phyloP scores from a whole-genome alignment of 208 protist genomes.

The Acanthamoeba sp. region DNA sequence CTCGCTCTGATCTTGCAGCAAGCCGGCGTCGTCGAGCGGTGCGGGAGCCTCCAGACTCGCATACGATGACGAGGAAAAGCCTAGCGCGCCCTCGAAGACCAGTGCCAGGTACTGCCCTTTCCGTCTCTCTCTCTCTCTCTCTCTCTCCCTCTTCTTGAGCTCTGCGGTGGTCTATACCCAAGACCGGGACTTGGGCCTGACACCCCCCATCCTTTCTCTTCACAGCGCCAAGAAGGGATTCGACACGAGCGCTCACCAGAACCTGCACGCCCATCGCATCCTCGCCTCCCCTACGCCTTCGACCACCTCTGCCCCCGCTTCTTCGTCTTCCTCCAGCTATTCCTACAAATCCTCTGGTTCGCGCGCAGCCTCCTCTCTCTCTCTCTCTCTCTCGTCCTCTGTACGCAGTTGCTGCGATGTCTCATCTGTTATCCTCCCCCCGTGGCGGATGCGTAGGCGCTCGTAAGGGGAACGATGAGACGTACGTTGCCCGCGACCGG shows the following conservation, averaged over 20 bases:
- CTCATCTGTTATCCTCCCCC: neutral
- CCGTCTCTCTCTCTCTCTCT: no score
- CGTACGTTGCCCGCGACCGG: neutral
- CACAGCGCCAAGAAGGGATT: constrained; percentile 52
- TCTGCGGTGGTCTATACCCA: no score
- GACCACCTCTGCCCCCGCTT: neutral
- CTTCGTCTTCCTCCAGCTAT: neutral
- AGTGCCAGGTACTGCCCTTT: neutral
- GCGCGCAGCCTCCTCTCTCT: neutral
- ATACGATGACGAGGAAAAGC: constrained; percentile 15
- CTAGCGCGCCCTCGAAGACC: neutral
- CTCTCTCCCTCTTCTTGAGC: no score
- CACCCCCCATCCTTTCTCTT: neutral
- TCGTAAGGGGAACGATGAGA: constrained; percentile 34
- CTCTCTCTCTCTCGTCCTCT: neutral
- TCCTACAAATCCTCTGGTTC: constrained; percentile 47
- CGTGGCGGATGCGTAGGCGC: neutral
- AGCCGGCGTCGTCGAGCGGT: neutral
- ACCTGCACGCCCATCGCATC: constrained; percentile 35
- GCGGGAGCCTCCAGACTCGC: neutral
- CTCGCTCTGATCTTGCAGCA: neutral
- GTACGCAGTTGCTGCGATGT: no score
- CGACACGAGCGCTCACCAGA: constrained; percentile 17
- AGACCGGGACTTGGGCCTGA: no score
- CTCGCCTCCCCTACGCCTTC: neutral